Evolutionary conservation across 192 early-diverging fungal genomes (phyloP).

Genomic region (Backusella tarrabulga): DNA sequence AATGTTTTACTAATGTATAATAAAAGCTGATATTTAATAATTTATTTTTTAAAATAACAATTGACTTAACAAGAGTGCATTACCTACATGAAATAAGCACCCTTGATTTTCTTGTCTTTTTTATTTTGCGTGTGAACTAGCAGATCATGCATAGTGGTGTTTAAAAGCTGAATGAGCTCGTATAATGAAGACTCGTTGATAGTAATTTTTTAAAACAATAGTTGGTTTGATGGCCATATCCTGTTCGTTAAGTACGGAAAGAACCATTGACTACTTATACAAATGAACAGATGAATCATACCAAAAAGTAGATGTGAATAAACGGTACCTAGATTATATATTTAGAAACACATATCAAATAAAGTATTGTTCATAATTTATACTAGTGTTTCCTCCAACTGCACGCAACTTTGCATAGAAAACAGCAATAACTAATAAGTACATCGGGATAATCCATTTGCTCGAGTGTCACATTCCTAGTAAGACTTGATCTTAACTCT

Average conservation of each 20-base stretch:
- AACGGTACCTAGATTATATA: not conserved
- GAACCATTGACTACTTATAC: no score
- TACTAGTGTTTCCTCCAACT: not conserved
- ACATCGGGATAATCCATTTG: not conserved
- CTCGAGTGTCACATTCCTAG: not conserved
- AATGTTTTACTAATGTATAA: not conserved
- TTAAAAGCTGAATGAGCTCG: no score
- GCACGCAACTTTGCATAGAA: not conserved
- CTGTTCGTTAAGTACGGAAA: no score
- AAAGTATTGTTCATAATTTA: not conserved
- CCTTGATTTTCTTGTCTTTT: no score
- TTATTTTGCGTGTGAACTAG: no score
- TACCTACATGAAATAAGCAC: not conserved
- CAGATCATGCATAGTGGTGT: no score
- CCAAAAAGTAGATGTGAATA: not conserved
- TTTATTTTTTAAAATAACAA: not conserved
- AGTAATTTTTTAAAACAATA: no score
- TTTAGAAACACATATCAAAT: not conserved
- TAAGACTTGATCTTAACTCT: not conserved
- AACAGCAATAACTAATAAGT: not conserved
- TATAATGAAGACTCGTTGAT: no score
- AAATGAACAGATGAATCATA: not conserved
- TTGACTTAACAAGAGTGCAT: not conserved
- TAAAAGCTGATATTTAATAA: not conserved
- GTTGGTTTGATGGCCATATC: no score